phyloP scores from a whole-genome alignment of 805 yeast species.

The Cyberlindnera galapagoensis region DNA sequence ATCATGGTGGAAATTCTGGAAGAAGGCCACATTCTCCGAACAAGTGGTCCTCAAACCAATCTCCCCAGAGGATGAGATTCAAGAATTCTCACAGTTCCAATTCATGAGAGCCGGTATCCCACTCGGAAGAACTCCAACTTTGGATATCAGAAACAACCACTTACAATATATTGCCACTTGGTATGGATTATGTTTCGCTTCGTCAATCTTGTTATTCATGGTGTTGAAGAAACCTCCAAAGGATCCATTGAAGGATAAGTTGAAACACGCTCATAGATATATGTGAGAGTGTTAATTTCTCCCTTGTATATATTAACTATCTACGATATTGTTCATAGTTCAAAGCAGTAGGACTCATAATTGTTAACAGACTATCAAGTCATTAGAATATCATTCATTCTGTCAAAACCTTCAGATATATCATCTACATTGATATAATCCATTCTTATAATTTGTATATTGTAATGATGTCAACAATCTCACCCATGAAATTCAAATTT shows the following conservation, averaged over 20 bases:
- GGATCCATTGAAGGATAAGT: conserved; percentile 38
- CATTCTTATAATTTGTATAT: too few relatives aligned
- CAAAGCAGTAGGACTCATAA: too few relatives aligned
- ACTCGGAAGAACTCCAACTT: conserved; percentile 72
- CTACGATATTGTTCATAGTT: too few relatives aligned
- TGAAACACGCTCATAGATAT: conserved; percentile 41
- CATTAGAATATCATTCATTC: too few relatives aligned
- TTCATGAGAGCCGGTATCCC: conserved; percentile 84
- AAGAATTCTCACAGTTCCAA: conserved; percentile 48
- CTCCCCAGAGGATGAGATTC: conserved; percentile 11
- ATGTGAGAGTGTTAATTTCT: too few relatives aligned
- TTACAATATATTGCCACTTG: conserved; percentile 89
- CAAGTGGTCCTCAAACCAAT: conserved; percentile 4
- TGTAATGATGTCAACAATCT: too few relatives aligned
- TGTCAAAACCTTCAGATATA: too few relatives aligned
- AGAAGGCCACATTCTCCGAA: conserved; percentile 8
- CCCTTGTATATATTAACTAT: too few relatives aligned
- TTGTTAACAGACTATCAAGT: too few relatives aligned
- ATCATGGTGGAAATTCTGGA: conserved; percentile 28
- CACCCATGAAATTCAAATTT: too few relatives aligned
- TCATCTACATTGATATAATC: too few relatives aligned
- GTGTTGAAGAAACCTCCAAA: conserved; percentile 39
- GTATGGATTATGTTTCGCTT: conserved; percentile 80
- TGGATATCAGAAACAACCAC: conserved; percentile 83
- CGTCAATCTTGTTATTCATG: conserved; percentile 56